phyloP scores from a whole-genome alignment of 352 stramenopile species.

The Phytophthora fragariae region DNA sequence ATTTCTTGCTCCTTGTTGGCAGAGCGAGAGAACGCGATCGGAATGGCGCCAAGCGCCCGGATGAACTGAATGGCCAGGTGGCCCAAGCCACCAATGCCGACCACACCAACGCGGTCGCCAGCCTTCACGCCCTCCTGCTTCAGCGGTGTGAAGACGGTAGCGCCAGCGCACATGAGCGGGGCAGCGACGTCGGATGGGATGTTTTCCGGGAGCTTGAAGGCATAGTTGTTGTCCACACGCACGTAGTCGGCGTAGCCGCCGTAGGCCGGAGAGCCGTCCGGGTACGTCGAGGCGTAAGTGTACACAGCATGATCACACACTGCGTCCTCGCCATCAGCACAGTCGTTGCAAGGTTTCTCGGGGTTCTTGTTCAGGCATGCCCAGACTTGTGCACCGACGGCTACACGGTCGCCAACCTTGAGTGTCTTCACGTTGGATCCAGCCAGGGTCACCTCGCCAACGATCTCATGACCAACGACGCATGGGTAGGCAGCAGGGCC shows the following conservation, averaged over 20 bases:
- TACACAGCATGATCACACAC: background rate
- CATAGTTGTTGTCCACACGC: constrained; percentile 7
- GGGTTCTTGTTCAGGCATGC: constrained; percentile 10
- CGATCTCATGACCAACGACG: constrained; percentile 15
- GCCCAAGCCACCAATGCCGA: constrained; percentile 7
- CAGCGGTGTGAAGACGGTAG: background rate
- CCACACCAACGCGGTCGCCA: constrained; percentile 12
- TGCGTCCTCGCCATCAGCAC: background rate
- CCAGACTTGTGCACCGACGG: background rate
- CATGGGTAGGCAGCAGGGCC: constrained; percentile 1
- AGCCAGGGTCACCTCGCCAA: constrained; percentile 5
- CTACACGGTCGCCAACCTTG: background rate
- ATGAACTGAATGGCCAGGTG: constrained; percentile 24
- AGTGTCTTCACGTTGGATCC: background rate
- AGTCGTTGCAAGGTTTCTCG: background rate
- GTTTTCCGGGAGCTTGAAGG: constrained; percentile 8
- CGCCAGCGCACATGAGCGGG: constrained; percentile 9
- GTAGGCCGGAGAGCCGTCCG: background rate
- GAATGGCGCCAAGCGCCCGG: constrained; percentile 5
- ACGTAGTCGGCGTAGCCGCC: constrained; percentile 9
- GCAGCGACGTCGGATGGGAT: constrained; percentile 8
- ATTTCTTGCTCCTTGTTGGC: constrained; percentile 20
- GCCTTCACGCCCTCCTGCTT: constrained; percentile 15
- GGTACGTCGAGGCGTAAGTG: background rate
- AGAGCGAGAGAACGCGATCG: constrained; percentile 16